Conservation (phyloP, 306 rosid species). For the Cajanus cajan region DNA sequence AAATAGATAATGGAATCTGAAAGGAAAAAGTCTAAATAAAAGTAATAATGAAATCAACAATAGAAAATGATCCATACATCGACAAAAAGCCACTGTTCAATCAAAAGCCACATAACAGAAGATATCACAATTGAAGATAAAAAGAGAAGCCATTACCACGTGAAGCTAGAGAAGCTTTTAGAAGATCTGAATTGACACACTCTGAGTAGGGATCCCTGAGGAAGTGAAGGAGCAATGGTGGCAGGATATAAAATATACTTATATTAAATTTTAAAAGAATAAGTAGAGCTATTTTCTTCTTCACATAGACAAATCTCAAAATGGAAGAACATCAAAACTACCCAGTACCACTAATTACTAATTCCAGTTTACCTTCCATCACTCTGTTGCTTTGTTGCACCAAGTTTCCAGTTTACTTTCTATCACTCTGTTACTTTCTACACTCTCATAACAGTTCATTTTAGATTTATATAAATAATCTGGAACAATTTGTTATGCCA, state of each 20-base stretch:
- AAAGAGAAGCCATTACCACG: conserved; percentile 55
- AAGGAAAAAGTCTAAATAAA: background rate
- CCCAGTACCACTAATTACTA: background rate
- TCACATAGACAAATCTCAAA: background rate
- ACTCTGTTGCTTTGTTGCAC: conserved; percentile 13
- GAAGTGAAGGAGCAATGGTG: conserved; percentile 23
- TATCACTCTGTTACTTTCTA: background rate
- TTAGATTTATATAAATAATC: background rate
- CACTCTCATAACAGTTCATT: background rate
- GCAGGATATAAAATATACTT: background rate
- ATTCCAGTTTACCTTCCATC: background rate
- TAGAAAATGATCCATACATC: background rate
- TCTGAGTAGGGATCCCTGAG: conserved; percentile 85
- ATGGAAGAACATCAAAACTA: conserved; percentile 10
- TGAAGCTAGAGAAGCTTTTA: conserved; percentile 74
- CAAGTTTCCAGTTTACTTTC: background rate
- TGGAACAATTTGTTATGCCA: background rate
- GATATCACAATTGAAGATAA: conserved; percentile 14
- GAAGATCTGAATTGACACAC: conserved; percentile 62
- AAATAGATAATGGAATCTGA: background rate
- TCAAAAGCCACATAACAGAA: background rate
- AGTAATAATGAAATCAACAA: background rate
- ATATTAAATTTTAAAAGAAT: background rate
- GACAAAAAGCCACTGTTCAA: conserved; percentile 4
- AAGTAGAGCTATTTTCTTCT: background rate